These are phyloP conservation scores for Trichoderma endophyticum DNA, from an alignment of 2,329 filamentous ascomycete genomes.

Conservation along the genomic window DNA sequence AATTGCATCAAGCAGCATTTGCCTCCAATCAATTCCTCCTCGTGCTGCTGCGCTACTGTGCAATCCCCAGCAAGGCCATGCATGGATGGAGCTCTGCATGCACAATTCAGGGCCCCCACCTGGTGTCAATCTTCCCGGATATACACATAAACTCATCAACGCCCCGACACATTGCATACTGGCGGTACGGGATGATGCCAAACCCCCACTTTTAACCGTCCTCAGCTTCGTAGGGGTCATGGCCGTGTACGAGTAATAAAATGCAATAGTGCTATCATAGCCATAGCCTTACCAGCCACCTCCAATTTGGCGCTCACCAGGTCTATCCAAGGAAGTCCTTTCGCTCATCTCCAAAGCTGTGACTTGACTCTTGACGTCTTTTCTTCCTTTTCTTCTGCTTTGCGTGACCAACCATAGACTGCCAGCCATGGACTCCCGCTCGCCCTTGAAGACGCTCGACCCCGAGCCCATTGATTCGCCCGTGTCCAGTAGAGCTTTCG, in stretches of 20 bases:
- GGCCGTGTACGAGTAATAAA: background rate
- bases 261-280: background rate
- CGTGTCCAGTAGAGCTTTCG: background rate
- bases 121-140: background rate
- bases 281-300: slow-evolving; percentile 15
- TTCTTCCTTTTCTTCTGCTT: background rate
- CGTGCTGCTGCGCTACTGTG: background rate
- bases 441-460: slow-evolving; percentile 10
- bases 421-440: slow-evolving; percentile 12
- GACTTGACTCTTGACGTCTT: background rate
- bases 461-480: slow-evolving; percentile 16
- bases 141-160: background rate
- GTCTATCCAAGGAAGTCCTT: background rate
- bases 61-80: background rate
- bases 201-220: slow-evolving; percentile 13
- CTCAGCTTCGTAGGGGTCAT: background rate
- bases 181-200: slow-evolving; percentile 6
- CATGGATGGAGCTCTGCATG: background rate
- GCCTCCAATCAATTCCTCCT: background rate
- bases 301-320: slow-evolving; percentile 5
- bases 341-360: background rate
- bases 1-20: background rate
- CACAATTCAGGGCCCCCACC: background rate
- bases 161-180: background rate
- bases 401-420: background rate